Evolutionary conservation across 805 yeast species (phyloP), one percentile per base, ranked within the genome.

Genomic region (Cyberlindnera euphorbiiphila): DNA sequence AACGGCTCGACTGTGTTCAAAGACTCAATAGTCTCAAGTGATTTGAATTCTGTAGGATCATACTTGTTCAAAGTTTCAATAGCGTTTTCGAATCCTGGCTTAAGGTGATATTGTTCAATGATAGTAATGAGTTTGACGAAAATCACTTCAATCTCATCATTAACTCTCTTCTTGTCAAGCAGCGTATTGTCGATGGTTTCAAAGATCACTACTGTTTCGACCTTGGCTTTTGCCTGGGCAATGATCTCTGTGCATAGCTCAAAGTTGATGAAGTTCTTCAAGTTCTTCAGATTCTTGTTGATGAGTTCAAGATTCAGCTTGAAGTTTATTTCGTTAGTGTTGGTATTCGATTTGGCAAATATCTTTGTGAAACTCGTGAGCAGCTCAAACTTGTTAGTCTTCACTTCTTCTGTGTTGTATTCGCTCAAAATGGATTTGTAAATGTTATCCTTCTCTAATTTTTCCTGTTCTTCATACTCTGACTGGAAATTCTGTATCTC

Each of bases 61-160:
- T 88, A 91, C 25, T 76, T 72, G 37, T 77, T 72, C 40, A 91
- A 64, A 36, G 88, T 74, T 1, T 62, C 65, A 35, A 89, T 66
- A 0, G 98, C 97, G 49, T 78, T 82, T 27, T 78, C 79, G 57
- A 93, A 93, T 0, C 97, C 98, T 0, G 78, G 78, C 45, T 74
- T 72, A n/a, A 93, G 69, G 60, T 93, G 98, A n/a, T 74, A 66
- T 13, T 69, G 69, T 10, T 89, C 83, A 12, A 91, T 64, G 6
- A 75, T 64, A 2, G 71, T 72, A 7, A 91, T 61, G 34, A 84
- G 71, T 24, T 73, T 75, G 13, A 80, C 77, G 54, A 87, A 91
- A 2, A 88, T 67, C n/a, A 72, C 74, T 53, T 79, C 77, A 40
- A 76, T 62, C 9, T 74, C 76, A 5, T 28, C 28, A 17, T 50